phyloP scores from a whole-genome alignment of 23 red algal species.

The Gracilaria gracilis region DNA sequence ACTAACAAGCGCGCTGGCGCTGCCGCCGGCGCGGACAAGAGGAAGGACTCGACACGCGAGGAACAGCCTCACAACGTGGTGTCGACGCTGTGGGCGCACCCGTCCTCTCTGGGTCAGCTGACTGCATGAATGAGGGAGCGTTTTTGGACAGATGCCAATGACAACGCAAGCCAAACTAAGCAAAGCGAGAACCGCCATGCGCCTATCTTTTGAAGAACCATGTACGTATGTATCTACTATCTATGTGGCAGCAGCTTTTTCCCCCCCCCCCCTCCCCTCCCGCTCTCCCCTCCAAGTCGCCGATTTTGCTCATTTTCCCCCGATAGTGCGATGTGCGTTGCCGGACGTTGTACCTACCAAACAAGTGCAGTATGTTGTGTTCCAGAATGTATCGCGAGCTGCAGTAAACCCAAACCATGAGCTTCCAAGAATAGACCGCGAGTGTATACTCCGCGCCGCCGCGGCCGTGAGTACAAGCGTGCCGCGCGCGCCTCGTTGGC shows the following conservation, averaged over 20 bases:
- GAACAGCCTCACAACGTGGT: conserved; percentile 21
- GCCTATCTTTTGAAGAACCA: conserved; percentile 10
- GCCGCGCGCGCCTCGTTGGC: too few species aligned
- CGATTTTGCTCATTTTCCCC: not conserved
- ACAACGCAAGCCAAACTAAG: conserved; percentile 6
- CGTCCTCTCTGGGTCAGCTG: conserved; percentile 17
- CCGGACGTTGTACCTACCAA: too few species aligned
- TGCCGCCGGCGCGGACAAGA: not conserved
- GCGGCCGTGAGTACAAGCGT: too few species aligned
- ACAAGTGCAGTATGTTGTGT: too few species aligned
- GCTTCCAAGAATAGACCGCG: too few species aligned
- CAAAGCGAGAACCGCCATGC: conserved; percentile 2
- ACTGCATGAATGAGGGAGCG: conserved; percentile 19
- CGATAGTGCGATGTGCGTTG: too few species aligned
- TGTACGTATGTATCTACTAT: not conserved
- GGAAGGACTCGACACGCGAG: not conserved
- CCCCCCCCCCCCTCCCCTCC: not conserved
- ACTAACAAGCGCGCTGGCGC: not conserved
- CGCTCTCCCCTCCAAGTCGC: not conserved
- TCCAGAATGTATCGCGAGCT: too few species aligned
- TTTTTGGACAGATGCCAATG: conserved; percentile 1
- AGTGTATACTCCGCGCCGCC: too few species aligned
- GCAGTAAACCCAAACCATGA: too few species aligned
- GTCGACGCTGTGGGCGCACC: conserved; percentile 22
- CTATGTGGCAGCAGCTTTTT: not conserved